Percentiles rank a stretch among this genome's conserved stretches.
phyloP scores from a whole-genome alignment of 129 eudicot species.

The Lactuca saligna region DNA sequence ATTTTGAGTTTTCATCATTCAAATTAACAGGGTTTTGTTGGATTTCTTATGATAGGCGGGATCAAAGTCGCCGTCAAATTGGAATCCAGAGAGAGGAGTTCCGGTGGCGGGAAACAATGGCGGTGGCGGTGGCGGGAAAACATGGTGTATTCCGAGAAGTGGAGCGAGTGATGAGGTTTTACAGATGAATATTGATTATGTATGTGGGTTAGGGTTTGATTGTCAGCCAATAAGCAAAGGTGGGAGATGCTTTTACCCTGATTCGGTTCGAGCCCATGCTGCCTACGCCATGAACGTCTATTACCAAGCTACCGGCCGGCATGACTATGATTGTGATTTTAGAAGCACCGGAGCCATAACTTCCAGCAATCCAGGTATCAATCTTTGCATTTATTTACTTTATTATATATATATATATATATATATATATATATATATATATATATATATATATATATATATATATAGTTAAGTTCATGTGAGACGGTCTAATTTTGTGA shows the following conservation, averaged over 20 bases:
- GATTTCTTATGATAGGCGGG: slow-evolving; percentile 38
- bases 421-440: too few species aligned
- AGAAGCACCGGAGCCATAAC: slow-evolving; percentile 49
- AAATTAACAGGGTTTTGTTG: not conserved
- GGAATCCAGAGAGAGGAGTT: slow-evolving; percentile 25
- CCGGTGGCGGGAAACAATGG: slow-evolving; percentile 16
- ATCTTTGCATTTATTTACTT: too few species aligned
- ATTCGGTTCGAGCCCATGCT: slow-evolving; percentile 60
- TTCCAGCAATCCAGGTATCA: slow-evolving; percentile 49
- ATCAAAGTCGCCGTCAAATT: slow-evolving; percentile 34
- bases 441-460: too few species aligned
- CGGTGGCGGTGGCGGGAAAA: slow-evolving; percentile 23
- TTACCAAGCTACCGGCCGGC: slow-evolving; percentile 50
- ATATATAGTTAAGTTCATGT: too few species aligned
- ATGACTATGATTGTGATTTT: slow-evolving; percentile 61
- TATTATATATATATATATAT: too few species aligned
- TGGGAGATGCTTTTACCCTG: slow-evolving; percentile 53
- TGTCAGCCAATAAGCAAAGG: slow-evolving; percentile 56
- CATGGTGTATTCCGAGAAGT: slow-evolving; percentile 66
- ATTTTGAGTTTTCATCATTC: not conserved
- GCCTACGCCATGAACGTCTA: slow-evolving; percentile 65
- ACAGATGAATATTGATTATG: slow-evolving; percentile 58
- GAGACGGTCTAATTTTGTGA: too few species aligned
- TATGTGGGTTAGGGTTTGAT: slow-evolving; percentile 59
- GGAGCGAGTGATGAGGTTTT: slow-evolving; percentile 44